phyloP scores from a whole-genome alignment of 2,329 filamentous ascomycete species.

The Scedosporium boydii region DNA sequence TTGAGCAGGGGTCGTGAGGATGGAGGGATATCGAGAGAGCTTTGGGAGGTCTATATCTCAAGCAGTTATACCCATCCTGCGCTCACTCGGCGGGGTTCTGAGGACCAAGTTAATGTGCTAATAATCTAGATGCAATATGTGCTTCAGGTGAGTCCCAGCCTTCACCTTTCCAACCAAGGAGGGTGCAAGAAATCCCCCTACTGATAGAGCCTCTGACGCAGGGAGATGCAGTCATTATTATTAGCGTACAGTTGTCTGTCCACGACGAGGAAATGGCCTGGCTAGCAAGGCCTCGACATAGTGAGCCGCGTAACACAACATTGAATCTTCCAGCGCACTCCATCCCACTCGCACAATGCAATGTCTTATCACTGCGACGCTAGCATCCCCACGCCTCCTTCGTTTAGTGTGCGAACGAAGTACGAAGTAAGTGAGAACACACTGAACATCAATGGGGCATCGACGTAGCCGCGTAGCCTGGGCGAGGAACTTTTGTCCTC shows the following conservation, averaged over 20 bases:
- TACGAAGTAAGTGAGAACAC: neutral
- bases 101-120: neutral
- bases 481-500: neutral
- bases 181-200: neutral
- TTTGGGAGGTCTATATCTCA: neutral
- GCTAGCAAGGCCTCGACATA: neutral
- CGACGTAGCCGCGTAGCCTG: neutral
- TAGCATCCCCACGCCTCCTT: neutral
- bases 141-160: neutral
- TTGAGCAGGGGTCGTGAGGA: neutral
- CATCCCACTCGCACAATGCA: neutral
- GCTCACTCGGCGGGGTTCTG: neutral
- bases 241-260: neutral
- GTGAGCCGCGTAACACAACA: neutral
- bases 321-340: neutral
- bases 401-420: neutral
- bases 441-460: neutral
- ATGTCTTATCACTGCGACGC: neutral
- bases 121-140: neutral
- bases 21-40: neutral
- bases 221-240: neutral
- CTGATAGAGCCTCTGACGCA: neutral
- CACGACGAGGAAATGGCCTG: too few species aligned
- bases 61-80: neutral
- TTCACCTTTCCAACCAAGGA: neutral